Evolutionary conservation across 306 rosid genomes (phyloP).

Genomic region (Cotoneaster glaucophyllus): DNA sequence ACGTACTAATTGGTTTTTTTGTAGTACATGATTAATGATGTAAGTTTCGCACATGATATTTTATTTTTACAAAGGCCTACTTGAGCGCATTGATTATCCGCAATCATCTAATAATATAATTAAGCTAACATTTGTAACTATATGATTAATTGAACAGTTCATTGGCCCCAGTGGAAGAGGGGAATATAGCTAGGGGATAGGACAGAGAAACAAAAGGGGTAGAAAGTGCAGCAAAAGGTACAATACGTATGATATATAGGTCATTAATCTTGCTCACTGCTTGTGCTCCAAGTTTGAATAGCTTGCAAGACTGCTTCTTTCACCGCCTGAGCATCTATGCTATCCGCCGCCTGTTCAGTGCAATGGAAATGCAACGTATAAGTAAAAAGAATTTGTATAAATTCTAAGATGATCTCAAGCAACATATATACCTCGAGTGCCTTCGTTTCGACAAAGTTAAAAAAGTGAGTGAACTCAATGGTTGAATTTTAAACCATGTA

Average conservation of each 20-base stretch:
- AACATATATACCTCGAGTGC: not conserved
- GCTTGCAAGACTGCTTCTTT: conserved; percentile 72
- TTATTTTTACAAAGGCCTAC: not conserved
- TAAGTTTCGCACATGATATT: not conserved
- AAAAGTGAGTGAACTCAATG: not conserved
- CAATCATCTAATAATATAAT: not conserved
- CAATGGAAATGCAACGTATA: conserved; percentile 4
- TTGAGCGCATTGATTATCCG: not conserved
- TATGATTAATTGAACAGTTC: not conserved
- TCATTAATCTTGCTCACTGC: conserved; percentile 12
- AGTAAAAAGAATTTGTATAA: not conserved
- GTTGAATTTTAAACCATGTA: not conserved
- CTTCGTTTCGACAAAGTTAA: not conserved
- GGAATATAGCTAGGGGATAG: not conserved
- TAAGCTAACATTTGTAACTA: not conserved
- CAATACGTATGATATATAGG: not conserved
- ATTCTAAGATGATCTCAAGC: not conserved
- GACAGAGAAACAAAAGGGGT: not conserved
- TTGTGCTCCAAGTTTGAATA: conserved; percentile 45
- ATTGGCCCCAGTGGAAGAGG: not conserved
- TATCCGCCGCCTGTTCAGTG: conserved; percentile 48
- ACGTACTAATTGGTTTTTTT: too few species aligned
- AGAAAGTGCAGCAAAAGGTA: not conserved
- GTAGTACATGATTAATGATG: not conserved
- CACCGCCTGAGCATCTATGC: conserved; percentile 73